Base-by-base conservation (phyloP, 805 yeast genomes). In the Saturnispora gosingensis region DNA sequence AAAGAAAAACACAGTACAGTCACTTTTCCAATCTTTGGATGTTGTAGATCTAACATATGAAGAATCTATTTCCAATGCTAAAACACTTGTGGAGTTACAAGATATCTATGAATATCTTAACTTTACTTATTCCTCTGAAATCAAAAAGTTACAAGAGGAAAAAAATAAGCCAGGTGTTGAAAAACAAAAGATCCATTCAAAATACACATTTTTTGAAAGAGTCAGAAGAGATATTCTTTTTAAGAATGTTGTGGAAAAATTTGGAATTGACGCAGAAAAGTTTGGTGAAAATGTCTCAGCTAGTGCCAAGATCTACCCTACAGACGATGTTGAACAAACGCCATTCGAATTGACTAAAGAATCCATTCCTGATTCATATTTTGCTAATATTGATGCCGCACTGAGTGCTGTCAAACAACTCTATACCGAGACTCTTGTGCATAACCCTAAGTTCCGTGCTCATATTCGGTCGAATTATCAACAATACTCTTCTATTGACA, bases 101-200 rank as follows among this genome's bases (percentile, higher is more conserved):
- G 99, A 93, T 69, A 71, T 88, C 35, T 81, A 83, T 59, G 96
- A 90, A 55, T 90, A 84, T 65, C 64, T 93, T 51, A 83, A 82
- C 58, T 93, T 90, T 69, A 72, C 76, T 1, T 84, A 81, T 59
- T 76, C 87, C n/a, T 67, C 73, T 2, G 77, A 79, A 55, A 66
- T 84, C 45, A 78, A 79, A 54, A 82, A 81, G 49, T 42, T 56
- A 8, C 59, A 60, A 20, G 54, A 57, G 7, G 35, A 34, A 45
- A 36, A 38, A 9, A 10, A 22, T 25, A 53, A 55, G 4, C 64
- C 55, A 6, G 34, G 48, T n/a, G 58, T 57, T 34, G 48, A 54
- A 1, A 63, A 58, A 25, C 58, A 62, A 49, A 55, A 50, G 57
- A 75, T 74, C 55, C 88, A 82, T 61, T 73, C 82, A 49, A 84